Percentiles rank a stretch among this genome's conserved stretches.
These are phyloP conservation scores for Schizopora paradoxa DNA, from an alignment of 1,284 basidiomycete species.

Conservation along the genomic window DNA sequence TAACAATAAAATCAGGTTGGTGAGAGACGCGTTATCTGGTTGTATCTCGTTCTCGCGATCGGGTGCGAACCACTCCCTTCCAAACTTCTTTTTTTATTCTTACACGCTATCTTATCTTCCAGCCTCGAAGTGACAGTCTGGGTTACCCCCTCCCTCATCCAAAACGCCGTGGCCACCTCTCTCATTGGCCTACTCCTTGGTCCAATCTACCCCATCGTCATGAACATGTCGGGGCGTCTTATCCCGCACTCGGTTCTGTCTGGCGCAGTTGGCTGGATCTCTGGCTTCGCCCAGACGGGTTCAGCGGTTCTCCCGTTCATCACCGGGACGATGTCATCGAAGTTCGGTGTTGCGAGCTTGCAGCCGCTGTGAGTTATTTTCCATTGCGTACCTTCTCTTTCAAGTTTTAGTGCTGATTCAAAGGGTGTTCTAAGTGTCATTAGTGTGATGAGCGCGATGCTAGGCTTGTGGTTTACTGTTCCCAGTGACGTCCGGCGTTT, in stretches of 20 bases:
- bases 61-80: conserved; percentile 8
- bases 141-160: conserved; percentile 55
- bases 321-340: conserved; percentile 19
- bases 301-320: conserved; percentile 26
- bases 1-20: conserved; percentile 5
- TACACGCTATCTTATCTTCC: not conserved
- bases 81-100: conserved; percentile 9
- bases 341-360: conserved; percentile 15
- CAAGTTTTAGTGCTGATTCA: not conserved
- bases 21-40: conserved; percentile 4
- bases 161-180: conserved; percentile 54
- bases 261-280: conserved; percentile 26
- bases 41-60: conserved; percentile 11
- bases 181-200: conserved; percentile 43
- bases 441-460: conserved; percentile 8
- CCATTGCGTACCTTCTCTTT: not conserved
- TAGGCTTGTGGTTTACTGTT: conserved; percentile 10
- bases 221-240: conserved; percentile 23
- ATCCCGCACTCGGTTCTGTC: conserved; percentile 27
- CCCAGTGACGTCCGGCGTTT: conserved; percentile 9
- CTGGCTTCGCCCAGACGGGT: conserved; percentile 26
- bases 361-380: conserved; percentile 13
- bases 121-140: conserved; percentile 60
- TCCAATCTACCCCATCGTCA: conserved; percentile 27
- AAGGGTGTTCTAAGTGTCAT: conserved; percentile 7